phyloP scores from a whole-genome alignment of 306 rosid genomes.

The Pueraria montana region DNA sequence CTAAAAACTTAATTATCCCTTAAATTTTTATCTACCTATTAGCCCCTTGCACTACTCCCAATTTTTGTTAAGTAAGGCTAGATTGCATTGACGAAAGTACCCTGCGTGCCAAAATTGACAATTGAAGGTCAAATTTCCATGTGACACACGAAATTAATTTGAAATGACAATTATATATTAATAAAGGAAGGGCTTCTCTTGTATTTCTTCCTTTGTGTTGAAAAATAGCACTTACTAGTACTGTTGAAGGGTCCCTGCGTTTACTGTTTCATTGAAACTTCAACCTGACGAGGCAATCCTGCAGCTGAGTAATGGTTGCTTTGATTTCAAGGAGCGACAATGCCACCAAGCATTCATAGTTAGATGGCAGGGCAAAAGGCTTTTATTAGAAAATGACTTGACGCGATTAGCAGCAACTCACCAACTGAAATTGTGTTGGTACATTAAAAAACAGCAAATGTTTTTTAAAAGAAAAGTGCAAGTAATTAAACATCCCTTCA shows the following conservation, averaged over 20 bases:
- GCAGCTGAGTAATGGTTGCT: slow-evolving; percentile 59
- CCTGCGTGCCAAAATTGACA: neutral
- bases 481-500: neutral
- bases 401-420: slow-evolving; percentile 42
- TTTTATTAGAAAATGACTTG: slow-evolving; percentile 65
- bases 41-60: too few relatives aligned
- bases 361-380: slow-evolving; percentile 48
- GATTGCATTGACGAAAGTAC: neutral
- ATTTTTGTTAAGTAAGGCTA: too few relatives aligned
- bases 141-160: neutral
- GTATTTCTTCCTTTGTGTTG: neutral
- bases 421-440: slow-evolving; percentile 43
- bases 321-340: slow-evolving; percentile 55
- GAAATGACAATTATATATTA: neutral
- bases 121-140: neutral
- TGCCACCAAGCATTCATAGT: slow-evolving; percentile 41
- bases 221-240: neutral
- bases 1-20: too few relatives aligned
- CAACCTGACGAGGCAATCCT: slow-evolving; percentile 46
- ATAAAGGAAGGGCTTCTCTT: neutral
- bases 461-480: neutral
- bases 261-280: slow-evolving; percentile 47
- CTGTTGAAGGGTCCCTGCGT: slow-evolving; percentile 2
- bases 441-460: neutral
- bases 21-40: too few relatives aligned